Evolutionary conservation across 31 red algal genomes (phyloP).

Genomic region (Bonnemaisonia californica): DNA sequence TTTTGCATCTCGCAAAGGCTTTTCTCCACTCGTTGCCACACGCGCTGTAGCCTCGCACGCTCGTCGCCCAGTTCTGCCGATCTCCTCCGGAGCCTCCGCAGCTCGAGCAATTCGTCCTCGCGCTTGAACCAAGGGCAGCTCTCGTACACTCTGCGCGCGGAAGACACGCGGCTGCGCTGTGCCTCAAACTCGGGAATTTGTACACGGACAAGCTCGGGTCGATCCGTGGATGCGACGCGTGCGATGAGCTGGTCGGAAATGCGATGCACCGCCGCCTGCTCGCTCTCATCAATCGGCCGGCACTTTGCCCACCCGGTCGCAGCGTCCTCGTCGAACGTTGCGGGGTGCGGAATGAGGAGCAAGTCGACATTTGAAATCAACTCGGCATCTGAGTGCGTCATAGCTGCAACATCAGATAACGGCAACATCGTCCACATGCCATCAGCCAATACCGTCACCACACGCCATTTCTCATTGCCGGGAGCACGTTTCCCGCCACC

Average conservation of each 20-base stretch:
- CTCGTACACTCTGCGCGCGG: conserved; percentile 6
- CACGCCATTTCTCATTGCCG: conserved; percentile 22
- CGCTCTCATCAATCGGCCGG: conserved; percentile 40
- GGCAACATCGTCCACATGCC: conserved; percentile 69
- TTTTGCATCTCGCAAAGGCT: conserved; percentile 28
- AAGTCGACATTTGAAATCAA: conserved; percentile 56
- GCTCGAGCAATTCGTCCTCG: conserved; percentile 44
- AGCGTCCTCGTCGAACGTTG: conserved; percentile 65
- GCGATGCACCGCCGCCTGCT: conserved; percentile 34
- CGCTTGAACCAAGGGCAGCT: conserved; percentile 51
- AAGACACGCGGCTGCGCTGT: conserved; percentile 26
- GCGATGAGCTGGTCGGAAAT: conserved; percentile 63
- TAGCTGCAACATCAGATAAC: conserved; percentile 42
- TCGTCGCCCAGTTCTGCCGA: conserved; percentile 60
- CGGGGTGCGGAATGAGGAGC: conserved; percentile 61
- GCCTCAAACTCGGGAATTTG: conserved; percentile 49
- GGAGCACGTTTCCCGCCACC: conserved; percentile 7
- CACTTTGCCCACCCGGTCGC: conserved; percentile 36
- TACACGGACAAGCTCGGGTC: conserved; percentile 18
- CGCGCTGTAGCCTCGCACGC: conserved; percentile 5
- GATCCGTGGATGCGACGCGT: conserved; percentile 31
- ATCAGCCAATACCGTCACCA: conserved; percentile 61
- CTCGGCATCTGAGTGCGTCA: conserved; percentile 12
- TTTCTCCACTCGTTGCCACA: conserved; percentile 34
- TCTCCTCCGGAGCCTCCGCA: conserved; percentile 31